phyloP scores from a whole-genome alignment of 208 protist species.

The Polymyxa betae region DNA sequence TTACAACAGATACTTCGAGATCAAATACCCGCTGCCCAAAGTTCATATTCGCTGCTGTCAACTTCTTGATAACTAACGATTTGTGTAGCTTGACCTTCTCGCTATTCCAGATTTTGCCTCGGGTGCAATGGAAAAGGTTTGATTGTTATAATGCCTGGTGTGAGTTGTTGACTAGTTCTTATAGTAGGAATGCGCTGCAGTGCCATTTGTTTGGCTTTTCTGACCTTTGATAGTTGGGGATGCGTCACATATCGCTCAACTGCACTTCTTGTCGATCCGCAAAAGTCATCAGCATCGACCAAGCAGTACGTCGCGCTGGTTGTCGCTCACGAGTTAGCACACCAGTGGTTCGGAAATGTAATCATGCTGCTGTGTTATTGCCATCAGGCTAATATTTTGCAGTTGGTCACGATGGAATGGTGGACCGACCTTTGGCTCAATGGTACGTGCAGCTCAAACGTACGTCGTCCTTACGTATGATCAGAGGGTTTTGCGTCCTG shows the following conservation, averaged over 20 bases:
- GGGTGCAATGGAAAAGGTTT: conserved; percentile 43
- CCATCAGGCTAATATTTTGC: neutral
- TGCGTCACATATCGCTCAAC: conserved; percentile 46
- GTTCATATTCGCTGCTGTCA: neutral
- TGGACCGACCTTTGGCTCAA: conserved; percentile 97
- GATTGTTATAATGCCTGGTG: neutral
- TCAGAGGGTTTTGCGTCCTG: conserved; percentile 95
- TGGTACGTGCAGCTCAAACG: conserved; percentile 63
- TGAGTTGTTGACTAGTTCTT: neutral
- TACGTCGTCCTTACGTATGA: neutral
- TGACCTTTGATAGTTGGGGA: conserved; percentile 10
- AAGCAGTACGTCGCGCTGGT: conserved; percentile 64
- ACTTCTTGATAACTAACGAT: neutral
- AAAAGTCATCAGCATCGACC: neutral
- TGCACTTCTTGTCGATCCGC: conserved; percentile 49
- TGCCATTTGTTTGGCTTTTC: neutral
- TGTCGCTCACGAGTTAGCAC: conserved; percentile 88
- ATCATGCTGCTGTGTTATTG: neutral
- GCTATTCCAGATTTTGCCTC: conserved; percentile 42
- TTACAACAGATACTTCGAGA: conserved; percentile 45
- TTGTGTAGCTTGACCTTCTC: conserved; percentile 8
- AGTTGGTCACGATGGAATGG: conserved; percentile 91
- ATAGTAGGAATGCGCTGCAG: neutral
- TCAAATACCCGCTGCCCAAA: conserved; percentile 41
- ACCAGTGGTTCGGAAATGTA: conserved; percentile 95